A percentile compares a stretch with the other conserved stretches of the same genome.
Conservation (phyloP, 768 basidiomycete genomes). For the Lactifluus echinatus region DNA sequence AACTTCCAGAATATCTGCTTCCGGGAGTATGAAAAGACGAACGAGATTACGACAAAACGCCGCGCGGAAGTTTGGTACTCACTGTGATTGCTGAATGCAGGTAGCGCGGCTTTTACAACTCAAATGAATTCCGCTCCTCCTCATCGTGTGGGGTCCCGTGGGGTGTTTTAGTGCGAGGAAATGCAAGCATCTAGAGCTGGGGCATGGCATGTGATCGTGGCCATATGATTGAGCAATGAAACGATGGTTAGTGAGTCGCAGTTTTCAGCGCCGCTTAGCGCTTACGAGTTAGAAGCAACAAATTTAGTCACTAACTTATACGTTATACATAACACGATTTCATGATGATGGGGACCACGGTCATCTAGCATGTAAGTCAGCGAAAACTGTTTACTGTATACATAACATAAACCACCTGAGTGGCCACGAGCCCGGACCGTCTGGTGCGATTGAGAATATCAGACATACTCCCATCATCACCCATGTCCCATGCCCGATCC, state of each 20-base stretch:
- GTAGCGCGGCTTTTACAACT: constrained; percentile 17
- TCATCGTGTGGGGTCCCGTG: constrained; percentile 16
- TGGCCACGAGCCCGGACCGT: background rate
- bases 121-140: constrained; percentile 8
- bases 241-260: too few species aligned
- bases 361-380: constrained; percentile 2
- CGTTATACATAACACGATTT: too few species aligned
- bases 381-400: background rate
- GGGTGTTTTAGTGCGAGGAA: constrained; percentile 3
- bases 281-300: background rate
- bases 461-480: too few species aligned
- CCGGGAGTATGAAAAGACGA: background rate
- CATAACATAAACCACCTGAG: background rate
- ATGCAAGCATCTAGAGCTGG: constrained; percentile 5
- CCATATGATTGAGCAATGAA: constrained; percentile 10
- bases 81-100: constrained; percentile 1
- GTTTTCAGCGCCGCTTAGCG: too few species aligned
- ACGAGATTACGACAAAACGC: constrained; percentile 3
- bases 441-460: background rate
- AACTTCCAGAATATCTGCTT: background rate
- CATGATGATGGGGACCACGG: background rate
- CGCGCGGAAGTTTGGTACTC: background rate
- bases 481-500: too few species aligned
- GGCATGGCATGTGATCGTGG: constrained; percentile 12
- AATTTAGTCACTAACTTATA: too few species aligned